Conservation (phyloP, 331 rosid genomes). For the Quercus tomentella region DNA sequence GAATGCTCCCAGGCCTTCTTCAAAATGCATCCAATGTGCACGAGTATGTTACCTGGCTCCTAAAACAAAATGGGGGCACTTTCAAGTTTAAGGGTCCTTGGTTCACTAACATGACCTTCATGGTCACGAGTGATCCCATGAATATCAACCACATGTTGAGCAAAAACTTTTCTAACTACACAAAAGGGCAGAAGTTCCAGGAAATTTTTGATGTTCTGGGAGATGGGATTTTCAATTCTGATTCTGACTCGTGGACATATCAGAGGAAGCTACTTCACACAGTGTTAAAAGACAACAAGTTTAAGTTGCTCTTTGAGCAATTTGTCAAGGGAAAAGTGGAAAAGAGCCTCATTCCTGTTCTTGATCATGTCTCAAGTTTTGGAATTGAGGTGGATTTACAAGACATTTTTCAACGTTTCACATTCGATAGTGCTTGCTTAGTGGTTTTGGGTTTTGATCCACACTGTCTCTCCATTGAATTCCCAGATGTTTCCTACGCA, state of each 20-base stretch:
- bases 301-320: not conserved
- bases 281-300: not conserved
- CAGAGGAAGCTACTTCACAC: slow-evolving; percentile 6
- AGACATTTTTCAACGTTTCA: slow-evolving; percentile 13
- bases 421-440: slow-evolving; percentile 4
- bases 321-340: not conserved
- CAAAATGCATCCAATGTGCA: slow-evolving; percentile 11
- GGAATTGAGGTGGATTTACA: slow-evolving; percentile 25
- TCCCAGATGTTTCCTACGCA: not conserved
- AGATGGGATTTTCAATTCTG: slow-evolving; percentile 42
- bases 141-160: slow-evolving; percentile 31
- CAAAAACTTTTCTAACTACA: slow-evolving; percentile 18
- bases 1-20: slow-evolving; percentile 30
- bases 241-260: slow-evolving; percentile 31
- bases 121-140: slow-evolving; percentile 35
- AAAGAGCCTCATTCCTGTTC: slow-evolving; percentile 2
- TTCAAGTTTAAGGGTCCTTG: slow-evolving; percentile 27
- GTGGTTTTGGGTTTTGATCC: slow-evolving; percentile 19
- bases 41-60: not conserved
- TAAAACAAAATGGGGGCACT: slow-evolving; percentile 17
- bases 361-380: not conserved
- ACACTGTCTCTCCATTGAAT: slow-evolving; percentile 6
- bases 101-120: slow-evolving; percentile 19
- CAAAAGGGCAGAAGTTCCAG: slow-evolving; percentile 27
- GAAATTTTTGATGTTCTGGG: slow-evolving; percentile 24